Evolutionary conservation across 2,329 filamentous ascomycete genomes (phyloP), one percentile per base, ranked within the genome.

Genomic region (Cryphonectria japonica): DNA sequence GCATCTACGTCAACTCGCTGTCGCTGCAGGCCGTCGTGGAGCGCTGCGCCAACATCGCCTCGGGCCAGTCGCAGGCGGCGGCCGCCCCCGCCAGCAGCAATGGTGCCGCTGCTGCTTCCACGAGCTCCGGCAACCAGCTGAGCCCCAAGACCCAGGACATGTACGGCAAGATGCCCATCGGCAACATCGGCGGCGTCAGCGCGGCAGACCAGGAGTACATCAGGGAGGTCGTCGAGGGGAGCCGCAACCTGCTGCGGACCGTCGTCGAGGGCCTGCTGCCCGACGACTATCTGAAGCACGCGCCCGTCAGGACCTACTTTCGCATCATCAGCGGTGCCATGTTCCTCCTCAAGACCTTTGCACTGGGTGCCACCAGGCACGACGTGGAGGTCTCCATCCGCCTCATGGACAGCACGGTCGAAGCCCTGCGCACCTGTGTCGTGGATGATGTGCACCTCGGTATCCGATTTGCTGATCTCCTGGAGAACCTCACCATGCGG

Each of bases 21-120:
- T 95, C 95, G 2, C 84, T 99, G 1, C 96, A 99, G 82, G 96
- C 96, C 32, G 94, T 98, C 3, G 94, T 98, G 7, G 95, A 98
- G 81, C 89, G 95, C 72, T 97, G 93, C 81, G 95, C 94, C 8
- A 94, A 88, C 72, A 92, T 95, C 74, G 90, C 91, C 29, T 83
- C 82, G 14, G 84, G 84, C 71, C 82, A 80, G n/a, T 74, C 78
- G 37, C 75, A 75, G 65, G 72, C 80, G 22, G 74, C 79, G 46
- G 37, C 37, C 37, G 79, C 82, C 14, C 80, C 78, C 46, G 80
- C 80, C 9, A 76, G 29, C 57, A 60, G 26, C 54, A 59, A 13
- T 3, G 59, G 11, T 1, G 59, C 59, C 22, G 39, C 75, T 57
- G 76, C 77, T 2, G 77, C 77, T 3, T 60, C 66, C 6, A 77